phyloP scores from a whole-genome alignment of 1,284 basidiomycete species.

The Naganishia liquefaciens region DNA sequence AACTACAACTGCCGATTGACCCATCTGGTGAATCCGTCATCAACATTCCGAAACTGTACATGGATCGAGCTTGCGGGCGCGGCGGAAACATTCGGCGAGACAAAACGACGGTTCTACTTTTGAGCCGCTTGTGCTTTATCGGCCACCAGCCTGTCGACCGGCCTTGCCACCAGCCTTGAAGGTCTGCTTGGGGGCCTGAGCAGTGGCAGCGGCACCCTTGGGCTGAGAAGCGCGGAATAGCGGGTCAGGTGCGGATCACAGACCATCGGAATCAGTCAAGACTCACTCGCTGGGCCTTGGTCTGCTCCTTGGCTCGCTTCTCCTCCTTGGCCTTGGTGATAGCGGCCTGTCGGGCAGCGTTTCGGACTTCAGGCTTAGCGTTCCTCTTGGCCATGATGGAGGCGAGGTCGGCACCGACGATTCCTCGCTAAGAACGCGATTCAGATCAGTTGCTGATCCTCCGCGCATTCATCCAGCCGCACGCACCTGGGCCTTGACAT shows the following conservation, averaged over 20 bases:
- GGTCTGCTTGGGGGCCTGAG: constrained; percentile 92
- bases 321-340: constrained; percentile 89
- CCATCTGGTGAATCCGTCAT: constrained; percentile 14
- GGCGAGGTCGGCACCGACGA: constrained; percentile 92
- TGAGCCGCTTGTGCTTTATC: constrained; percentile 24
- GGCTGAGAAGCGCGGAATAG: constrained; percentile 54
- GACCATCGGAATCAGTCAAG: background rate
- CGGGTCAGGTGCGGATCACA: constrained; percentile 2
- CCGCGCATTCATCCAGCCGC: background rate
- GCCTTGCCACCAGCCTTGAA: constrained; percentile 75
- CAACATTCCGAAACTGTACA: constrained; percentile 10
- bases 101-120: constrained; percentile 7
- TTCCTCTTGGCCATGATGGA: constrained; percentile 88
- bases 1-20: constrained; percentile 26
- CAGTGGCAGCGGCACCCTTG: constrained; percentile 58
- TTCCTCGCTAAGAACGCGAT: constrained; percentile 76
- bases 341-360: constrained; percentile 76
- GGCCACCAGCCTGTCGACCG: constrained; percentile 46
- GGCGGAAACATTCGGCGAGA: background rate
- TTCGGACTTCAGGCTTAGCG: constrained; percentile 83
- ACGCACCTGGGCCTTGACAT: constrained; percentile 78
- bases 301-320: constrained; percentile 94
- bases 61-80: background rate
- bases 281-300: constrained; percentile 64
- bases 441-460: background rate